phyloP scores from a whole-genome alignment of 139 green algal genomes.

The Pseudopediastrum boryanum region DNA sequence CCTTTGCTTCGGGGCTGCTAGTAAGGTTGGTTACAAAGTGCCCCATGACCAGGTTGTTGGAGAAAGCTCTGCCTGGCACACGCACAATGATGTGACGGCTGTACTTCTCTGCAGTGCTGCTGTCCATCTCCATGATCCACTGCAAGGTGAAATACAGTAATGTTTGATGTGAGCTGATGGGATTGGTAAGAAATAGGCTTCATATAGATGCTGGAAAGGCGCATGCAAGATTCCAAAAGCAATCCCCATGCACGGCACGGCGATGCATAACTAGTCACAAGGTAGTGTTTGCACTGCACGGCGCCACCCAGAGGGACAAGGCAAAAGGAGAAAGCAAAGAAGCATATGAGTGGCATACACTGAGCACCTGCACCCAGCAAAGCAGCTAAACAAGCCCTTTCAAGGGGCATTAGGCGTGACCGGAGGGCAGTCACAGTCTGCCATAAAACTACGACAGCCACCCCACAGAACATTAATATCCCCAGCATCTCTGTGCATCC shows the following conservation, averaged over 20 bases:
- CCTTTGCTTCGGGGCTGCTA: neutral
- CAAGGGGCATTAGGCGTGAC: too few relatives aligned
- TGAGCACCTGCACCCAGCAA: too few relatives aligned
- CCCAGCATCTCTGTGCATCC: neutral
- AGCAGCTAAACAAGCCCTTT: too few relatives aligned
- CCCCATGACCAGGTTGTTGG: constrained; percentile 44
- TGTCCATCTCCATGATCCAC: constrained; percentile 79
- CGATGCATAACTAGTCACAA: too few relatives aligned
- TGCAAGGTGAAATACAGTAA: constrained; percentile 21
- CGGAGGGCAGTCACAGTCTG: too few relatives aligned
- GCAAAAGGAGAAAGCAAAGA: too few relatives aligned
- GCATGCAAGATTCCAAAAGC: neutral
- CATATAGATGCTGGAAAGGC: too few relatives aligned
- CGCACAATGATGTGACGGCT: constrained; percentile 80
- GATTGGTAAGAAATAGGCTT: neutral
- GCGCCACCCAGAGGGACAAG: too few relatives aligned
- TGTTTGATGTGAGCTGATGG: neutral
- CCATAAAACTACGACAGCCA: too few relatives aligned
- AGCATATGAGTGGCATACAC: too few relatives aligned
- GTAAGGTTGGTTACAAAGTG: constrained; percentile 26
- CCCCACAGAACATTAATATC: too few relatives aligned
- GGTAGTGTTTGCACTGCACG: too few relatives aligned
- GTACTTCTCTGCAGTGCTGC: constrained; percentile 76
- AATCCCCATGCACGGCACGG: neutral
- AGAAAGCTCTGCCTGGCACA: constrained; percentile 65